A percentile compares a stretch with the other conserved stretches of the same genome.
Evolutionary conservation across 371 early-diverging fungal species (phyloP).

Genomic region (Saksenaea oblongispora): DNA sequence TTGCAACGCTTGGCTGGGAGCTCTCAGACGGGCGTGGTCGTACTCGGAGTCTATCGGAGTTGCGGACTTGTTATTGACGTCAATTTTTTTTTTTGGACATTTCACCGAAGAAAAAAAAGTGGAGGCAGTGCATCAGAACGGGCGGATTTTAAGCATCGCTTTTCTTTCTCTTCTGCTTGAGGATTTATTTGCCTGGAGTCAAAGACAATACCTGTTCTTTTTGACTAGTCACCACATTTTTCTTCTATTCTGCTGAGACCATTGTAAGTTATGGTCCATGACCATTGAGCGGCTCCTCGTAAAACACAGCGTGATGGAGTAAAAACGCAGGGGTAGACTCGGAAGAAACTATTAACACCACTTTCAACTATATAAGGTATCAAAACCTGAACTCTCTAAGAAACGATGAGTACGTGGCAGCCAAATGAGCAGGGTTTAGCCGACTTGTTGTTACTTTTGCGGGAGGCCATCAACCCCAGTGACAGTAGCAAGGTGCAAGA

Average conservation of each 20-base stretch:
- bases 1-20: too few relatives aligned
- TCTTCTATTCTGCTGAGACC: neutral
- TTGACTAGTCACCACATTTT: neutral
- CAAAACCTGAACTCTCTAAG: neutral
- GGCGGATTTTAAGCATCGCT: neutral
- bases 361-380: neutral
- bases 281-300: neutral
- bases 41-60: neutral
- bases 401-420: constrained; percentile 48
- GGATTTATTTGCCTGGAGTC: neutral
- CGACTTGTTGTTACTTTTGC: constrained; percentile 48
- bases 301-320: neutral
- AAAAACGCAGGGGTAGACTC: neutral
- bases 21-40: too few relatives aligned
- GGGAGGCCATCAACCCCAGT: constrained; percentile 49
- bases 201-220: neutral
- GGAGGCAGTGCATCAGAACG: neutral
- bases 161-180: neutral
- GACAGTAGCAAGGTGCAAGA: constrained; percentile 49
- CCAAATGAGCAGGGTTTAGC: constrained; percentile 52
- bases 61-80: neutral
- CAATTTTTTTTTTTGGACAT: neutral
- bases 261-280: neutral
- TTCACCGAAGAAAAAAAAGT: neutral
- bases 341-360: neutral